A percentile compares a stretch with the other conserved stretches of the same genome.
Conservation (phyloP, 1,284 basidiomycete genomes). For the Phellopilus nigrolimitatus region DNA sequence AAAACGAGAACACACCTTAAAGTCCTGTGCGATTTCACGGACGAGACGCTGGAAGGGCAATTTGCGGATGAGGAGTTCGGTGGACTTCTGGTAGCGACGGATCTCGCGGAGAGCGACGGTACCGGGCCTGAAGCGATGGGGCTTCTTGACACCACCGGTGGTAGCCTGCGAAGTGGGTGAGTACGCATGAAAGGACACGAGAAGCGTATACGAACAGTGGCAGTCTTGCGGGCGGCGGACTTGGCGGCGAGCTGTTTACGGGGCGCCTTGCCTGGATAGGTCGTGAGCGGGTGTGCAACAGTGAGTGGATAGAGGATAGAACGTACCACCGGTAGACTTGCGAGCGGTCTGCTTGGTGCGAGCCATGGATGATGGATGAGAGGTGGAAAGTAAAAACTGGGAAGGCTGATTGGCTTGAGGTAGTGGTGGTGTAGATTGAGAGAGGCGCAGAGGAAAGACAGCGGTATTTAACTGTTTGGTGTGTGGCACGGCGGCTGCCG, state of each 20-base stretch:
- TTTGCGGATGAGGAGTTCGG: slow-evolving; percentile 74
- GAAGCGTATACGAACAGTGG: slow-evolving; percentile 33
- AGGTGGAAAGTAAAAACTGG: neutral
- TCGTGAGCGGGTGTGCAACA: neutral
- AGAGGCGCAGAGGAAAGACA: neutral
- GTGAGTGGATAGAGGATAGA: slow-evolving; percentile 3
- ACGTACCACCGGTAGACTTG: slow-evolving; percentile 26
- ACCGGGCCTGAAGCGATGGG: slow-evolving; percentile 55
- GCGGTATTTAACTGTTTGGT: slow-evolving; percentile 4
- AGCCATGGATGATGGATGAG: slow-evolving; percentile 17
- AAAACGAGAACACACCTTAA: slow-evolving; percentile 46
- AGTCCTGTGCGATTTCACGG: slow-evolving; percentile 68
- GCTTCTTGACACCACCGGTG: slow-evolving; percentile 77
- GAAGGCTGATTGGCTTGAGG: neutral
- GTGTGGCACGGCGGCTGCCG: neutral
- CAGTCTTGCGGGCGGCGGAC: slow-evolving; percentile 47
- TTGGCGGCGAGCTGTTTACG: slow-evolving; percentile 64
- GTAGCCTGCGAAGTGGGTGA: slow-evolving; percentile 31
- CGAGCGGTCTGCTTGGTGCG: slow-evolving; percentile 26
- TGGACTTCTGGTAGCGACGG: slow-evolving; percentile 78
- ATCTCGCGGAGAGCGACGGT: slow-evolving; percentile 85
- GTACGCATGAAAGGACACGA: neutral
- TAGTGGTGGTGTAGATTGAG: slow-evolving; percentile 10
- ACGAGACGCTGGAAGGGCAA: slow-evolving; percentile 74
- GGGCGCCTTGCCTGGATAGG: slow-evolving; percentile 42